phyloP scores from a whole-genome alignment of 1,139 yeast genomes.

The Hyphopichia wangnamkhiaoensis region DNA sequence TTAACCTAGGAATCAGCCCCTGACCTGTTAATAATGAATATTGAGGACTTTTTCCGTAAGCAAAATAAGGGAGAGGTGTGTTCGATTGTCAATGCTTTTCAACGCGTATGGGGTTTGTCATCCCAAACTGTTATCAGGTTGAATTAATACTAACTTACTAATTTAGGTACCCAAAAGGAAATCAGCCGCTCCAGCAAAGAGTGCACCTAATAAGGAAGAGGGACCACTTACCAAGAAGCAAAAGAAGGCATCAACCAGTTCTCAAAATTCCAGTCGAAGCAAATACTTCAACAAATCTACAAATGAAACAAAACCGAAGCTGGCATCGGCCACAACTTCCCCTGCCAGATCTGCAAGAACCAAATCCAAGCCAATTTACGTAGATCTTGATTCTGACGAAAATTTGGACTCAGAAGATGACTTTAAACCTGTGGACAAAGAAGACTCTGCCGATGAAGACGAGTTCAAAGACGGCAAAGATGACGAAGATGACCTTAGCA shows the following conservation, averaged over 20 bases:
- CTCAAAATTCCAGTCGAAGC: not conserved
- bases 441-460: conserved; percentile 21
- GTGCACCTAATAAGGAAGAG: conserved; percentile 3
- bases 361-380: conserved; percentile 6
- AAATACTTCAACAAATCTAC: conserved; percentile 5
- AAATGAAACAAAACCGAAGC: conserved; percentile 4
- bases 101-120: too few relatives aligned
- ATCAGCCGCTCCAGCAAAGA: conserved; percentile 3
- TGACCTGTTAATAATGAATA: conserved; percentile 2
- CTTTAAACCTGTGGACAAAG: conserved; percentile 12
- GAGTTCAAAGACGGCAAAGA: conserved; percentile 11
- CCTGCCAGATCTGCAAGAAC: conserved; percentile 5
- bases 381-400: conserved; percentile 20
- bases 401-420: conserved; percentile 18
- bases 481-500: conserved; percentile 11
- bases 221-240: conserved; percentile 8
- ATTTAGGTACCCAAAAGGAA: conserved; percentile 6
- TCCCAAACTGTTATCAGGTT: not conserved
- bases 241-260: conserved; percentile 5
- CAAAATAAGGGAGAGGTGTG: conserved; percentile 4
- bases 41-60: conserved; percentile 10
- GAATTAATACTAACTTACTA: conserved; percentile 6
- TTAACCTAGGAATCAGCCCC: too few relatives aligned
- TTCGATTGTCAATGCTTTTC: too few relatives aligned
- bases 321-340: conserved; percentile 9